Evolutionary conservation across 371 early-diverging fungal species (phyloP), one percentile per base, ranked within the genome.

Genomic region (Racocetra persica): DNA sequence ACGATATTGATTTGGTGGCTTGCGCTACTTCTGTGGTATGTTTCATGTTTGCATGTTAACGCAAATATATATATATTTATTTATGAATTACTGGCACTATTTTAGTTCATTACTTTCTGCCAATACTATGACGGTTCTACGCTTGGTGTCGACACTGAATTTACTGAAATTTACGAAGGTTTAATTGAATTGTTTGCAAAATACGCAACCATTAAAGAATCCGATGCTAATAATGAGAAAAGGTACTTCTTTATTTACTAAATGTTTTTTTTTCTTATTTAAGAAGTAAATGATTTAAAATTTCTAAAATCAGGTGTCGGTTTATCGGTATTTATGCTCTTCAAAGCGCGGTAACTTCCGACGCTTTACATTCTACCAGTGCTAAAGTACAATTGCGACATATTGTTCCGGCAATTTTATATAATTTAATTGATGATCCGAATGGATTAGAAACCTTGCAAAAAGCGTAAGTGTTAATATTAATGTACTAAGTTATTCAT

Each of bases 41-140:
- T 71, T 32, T 67, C 7, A 20, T 38, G 24, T 45, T 10, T 0
- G 1, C 45, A 45, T 45, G 10, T n/a, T 38, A 20, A 26, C 8
- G 16, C 2, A 26, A 81, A 32, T 57, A 28, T 57, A 55, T 74
- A 57, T 52, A 74, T 55, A 52, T 74, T 73, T 22, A 22, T 22
- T 1, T 28, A 26, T 26, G 0, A 7, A 26, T 24, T 63, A 63
- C 8, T 22, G 10, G 22, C 14, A 62, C 22, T n/a, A 26, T 83
- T 79, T 41, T 83, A 94, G 92, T 94, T 95, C 83, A 88, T 92
- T 2, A 80, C 86, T 24, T 95, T 94, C 82, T 92, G 91, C 79
- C 74, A 81, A n/a, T 88, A 91, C 74, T 89, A 92, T 80, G 90
- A 91, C 79, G 94, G 95, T 7, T 88, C 92, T 5, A 91, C 90